Evolutionary conservation across 306 rosid species (phyloP).

Genomic region (Rosa lucieae): DNA sequence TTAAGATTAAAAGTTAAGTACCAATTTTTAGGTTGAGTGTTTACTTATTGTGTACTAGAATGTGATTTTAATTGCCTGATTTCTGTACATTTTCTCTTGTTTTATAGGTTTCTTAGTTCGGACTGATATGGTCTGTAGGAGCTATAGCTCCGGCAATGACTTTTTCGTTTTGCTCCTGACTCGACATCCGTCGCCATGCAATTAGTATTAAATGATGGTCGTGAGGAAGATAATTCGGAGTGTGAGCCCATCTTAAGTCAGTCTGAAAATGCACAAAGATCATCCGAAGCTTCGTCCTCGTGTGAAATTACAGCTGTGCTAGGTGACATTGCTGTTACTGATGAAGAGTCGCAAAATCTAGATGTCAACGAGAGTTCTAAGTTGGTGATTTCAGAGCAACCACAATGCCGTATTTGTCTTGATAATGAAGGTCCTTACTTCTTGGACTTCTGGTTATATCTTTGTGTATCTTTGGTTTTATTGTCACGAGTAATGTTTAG

Average conservation of each 20-base stretch:
- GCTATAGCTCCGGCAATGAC: conserved; percentile 52
- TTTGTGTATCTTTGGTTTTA: conserved; percentile 18
- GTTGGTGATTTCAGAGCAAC: conserved; percentile 68
- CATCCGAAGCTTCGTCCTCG: conserved; percentile 57
- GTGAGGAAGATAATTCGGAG: conserved; percentile 59
- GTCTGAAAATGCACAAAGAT: conserved; percentile 36
- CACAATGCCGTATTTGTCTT: conserved; percentile 95
- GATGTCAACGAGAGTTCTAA: conserved; percentile 54
- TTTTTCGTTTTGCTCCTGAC: conserved; percentile 39
- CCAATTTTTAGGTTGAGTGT: background rate
- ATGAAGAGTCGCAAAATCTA: conserved; percentile 45
- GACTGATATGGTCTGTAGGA: conserved; percentile 60
- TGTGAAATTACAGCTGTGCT: conserved; percentile 65
- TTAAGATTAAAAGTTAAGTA: too few species aligned
- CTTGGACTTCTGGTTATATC: conserved; percentile 16
- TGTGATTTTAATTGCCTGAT: conserved; percentile 12
- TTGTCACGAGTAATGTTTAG: conserved; percentile 8
- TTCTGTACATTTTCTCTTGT: conserved; percentile 8
- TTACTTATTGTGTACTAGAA: background rate
- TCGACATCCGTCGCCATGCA: conserved; percentile 67
- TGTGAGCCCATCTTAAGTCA: conserved; percentile 76
- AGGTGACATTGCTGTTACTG: conserved; percentile 30
- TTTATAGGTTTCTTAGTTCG: conserved; percentile 50
- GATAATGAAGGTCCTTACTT: conserved; percentile 72
- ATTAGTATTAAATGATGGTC: conserved; percentile 63